Evolutionary conservation across 2,329 filamentous ascomycete genomes (phyloP).

Genomic region (Aureobasidium musti): DNA sequence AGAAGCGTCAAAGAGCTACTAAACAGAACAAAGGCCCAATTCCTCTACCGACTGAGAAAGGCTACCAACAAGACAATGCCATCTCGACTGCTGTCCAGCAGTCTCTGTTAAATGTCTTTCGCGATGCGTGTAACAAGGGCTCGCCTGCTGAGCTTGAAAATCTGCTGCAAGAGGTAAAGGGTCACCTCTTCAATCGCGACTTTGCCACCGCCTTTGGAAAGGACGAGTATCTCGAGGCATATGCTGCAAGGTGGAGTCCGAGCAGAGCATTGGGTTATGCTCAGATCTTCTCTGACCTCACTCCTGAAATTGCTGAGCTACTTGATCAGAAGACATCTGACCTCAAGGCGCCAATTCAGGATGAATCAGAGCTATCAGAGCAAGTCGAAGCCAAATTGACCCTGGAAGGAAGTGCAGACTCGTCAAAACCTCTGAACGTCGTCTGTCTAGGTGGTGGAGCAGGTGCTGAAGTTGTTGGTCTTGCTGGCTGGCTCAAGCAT

Average conservation of each 20-base stretch:
- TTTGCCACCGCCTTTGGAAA: slow-evolving; percentile 77
- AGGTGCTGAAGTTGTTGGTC: slow-evolving; percentile 66
- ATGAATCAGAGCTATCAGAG: neutral
- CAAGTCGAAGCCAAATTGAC: slow-evolving; percentile 1
- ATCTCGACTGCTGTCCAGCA: slow-evolving; percentile 58
- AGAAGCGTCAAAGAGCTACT: neutral
- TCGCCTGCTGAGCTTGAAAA: slow-evolving; percentile 52
- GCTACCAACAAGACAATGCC: slow-evolving; percentile 11
- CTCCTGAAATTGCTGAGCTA: slow-evolving; percentile 16
- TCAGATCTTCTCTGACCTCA: slow-evolving; percentile 53
- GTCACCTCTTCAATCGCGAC: slow-evolving; percentile 81
- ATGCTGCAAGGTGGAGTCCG: slow-evolving; percentile 89
- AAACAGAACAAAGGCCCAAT: slow-evolving; percentile 20
- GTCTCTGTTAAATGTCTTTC: slow-evolving; percentile 71
- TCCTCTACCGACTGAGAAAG: slow-evolving; percentile 5
- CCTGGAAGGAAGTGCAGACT: neutral
- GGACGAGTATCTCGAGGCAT: slow-evolving; percentile 72
- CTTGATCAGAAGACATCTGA: neutral
- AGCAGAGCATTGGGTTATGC: slow-evolving; percentile 80
- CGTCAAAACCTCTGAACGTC: slow-evolving; percentile 41
- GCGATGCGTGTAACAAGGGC: slow-evolving; percentile 58
- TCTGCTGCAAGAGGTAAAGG: slow-evolving; percentile 78
- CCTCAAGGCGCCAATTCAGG: neutral
- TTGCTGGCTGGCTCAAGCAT: slow-evolving; percentile 55
- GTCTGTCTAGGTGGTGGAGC: slow-evolving; percentile 66